Base-by-base conservation (phyloP, 2,329 filamentous ascomycete genomes). In the Pleurostoma richardsiae region DNA sequence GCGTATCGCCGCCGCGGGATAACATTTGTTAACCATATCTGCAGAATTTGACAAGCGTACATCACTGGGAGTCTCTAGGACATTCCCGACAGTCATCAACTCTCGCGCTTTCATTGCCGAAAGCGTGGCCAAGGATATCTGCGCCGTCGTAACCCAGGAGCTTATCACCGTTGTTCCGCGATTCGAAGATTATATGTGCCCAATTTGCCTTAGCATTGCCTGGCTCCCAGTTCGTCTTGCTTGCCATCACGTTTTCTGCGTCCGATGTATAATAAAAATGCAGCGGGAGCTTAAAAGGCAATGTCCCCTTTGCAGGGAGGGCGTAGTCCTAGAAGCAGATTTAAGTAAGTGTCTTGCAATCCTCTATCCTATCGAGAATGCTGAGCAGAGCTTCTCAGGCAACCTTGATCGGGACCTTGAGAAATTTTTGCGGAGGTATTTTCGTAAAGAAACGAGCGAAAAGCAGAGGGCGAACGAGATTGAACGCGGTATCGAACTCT, bases 21-120 rank as follows among this genome's bases (percentile, higher is more conserved):
- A 19, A 19, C 19, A 19, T 19, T 19, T 19, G 19, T 19, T 19
- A 19, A 19, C 53, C 10, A 42, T 8, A 44, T 29, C n/a, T n/a
- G 6, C 52, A 90, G 82, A 92, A 67, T 95, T 95, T 61, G 88
- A 94, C 66, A 95, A 95, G 66, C 80, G 83, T 49, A 95, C 90
- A 2, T 82, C 85, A 1, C 72, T 95, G 26, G 82, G 85, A 29
- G 82, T 85, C 1, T 82, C 82, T 38, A 70, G 77, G 33, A 74
- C 73, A 0, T 86, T 89, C 53, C 80, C 83, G 0, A 69, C 72
- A 6, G 70, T 74, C 28, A 74, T 88, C 44, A 70, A 75, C 45
- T 77, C 81, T 3, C 74, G 80, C 27, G 76, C 77, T 42, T 77
- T 86, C 36, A 73, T 88, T 49, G 76, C 84, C 1, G 78, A 82